Base-by-base conservation (phyloP, 345 rosid genomes). In the Euphorbia lathyris region DNA sequence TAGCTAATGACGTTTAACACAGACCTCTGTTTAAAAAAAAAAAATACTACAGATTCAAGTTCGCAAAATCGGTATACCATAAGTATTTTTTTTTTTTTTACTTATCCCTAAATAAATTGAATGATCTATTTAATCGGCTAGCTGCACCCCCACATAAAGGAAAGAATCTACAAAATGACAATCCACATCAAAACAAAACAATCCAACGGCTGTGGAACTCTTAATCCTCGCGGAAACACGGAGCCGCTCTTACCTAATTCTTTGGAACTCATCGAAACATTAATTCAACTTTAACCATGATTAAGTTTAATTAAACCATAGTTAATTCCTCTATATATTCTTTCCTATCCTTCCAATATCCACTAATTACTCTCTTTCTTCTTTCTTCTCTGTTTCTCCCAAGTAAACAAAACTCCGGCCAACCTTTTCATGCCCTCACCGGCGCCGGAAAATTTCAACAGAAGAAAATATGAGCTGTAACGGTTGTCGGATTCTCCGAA, bases 401-500 rank as follows among this genome's bases (percentile, higher is more conserved):
- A 72, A 60, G n/a, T n/a, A n/a, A 34, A 34, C 7, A 34, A 34
- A 34, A 34, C 7, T 7, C 38, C 4, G 7, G 38, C 38, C 3
- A 34, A 34, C 38, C 2, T 6, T 59, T 29, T 69, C 29, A 66
- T 48, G 69, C 11, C 19, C 51, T 10, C 36, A 17, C 70, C 20
- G 47, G 14, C 32, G 64, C 73, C 7, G 55, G 62, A 60, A 68
- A 60, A 50, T 40, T 57, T 34, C 16, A 20, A 22, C 25, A 53
- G 11, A 11, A 9, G 5, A 1, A 3, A 51, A 0, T 1, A 89
- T 93, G 98, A 93, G 98, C 78, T 93, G 98, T 72, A 93, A 87
- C 72, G 97, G 97, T 6, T 90, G 98, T 63, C 81, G 98, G 38
- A 82, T 90, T 58, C 86, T 93, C 1, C 88, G 98, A 17, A 93